These are phyloP conservation scores for Nadsonia starkeyi-henricii DNA, from an alignment of 1,139 yeast species.

Conservation along the genomic window DNA sequence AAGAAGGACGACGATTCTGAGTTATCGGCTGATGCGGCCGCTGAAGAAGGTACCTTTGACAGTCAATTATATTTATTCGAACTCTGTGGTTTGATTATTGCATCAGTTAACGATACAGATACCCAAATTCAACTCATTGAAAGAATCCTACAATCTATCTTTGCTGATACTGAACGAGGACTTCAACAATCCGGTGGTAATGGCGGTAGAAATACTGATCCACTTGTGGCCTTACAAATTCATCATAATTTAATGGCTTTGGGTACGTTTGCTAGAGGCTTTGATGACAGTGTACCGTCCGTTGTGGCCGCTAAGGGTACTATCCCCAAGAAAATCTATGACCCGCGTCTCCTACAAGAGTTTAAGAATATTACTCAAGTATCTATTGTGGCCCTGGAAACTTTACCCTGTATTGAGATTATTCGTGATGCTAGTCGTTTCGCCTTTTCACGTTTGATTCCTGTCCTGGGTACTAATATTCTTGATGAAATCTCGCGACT, in stretches of 20 bases:
- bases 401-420: slow-evolving; percentile 48
- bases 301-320: slow-evolving; percentile 8
- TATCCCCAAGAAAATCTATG: slow-evolving; percentile 7
- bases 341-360: slow-evolving; percentile 30
- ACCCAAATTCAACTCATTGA: slow-evolving; percentile 15
- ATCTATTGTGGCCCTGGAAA: slow-evolving; percentile 69
- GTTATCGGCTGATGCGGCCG: slow-evolving; percentile 30
- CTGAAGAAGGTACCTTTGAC: slow-evolving; percentile 48
- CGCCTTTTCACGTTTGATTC: slow-evolving; percentile 75
- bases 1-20: slow-evolving; percentile 31
- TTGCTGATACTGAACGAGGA: slow-evolving; percentile 52
- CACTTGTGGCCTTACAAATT: slow-evolving; percentile 46
- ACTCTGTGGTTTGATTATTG: slow-evolving; percentile 24
- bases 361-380: slow-evolving; percentile 68
- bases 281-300: slow-evolving; percentile 29
- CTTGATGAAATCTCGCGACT: slow-evolving; percentile 54
- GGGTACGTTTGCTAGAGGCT: slow-evolving; percentile 82
- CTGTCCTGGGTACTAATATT: slow-evolving; percentile 46
- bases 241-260: slow-evolving; percentile 82
- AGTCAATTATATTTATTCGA: slow-evolving; percentile 77
- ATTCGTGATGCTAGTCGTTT: slow-evolving; percentile 80
- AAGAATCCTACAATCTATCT: slow-evolving; percentile 63
- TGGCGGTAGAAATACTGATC: slow-evolving; percentile 2
- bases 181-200: slow-evolving; percentile 12
- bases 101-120: slow-evolving; percentile 26